Evolutionary conservation across 352 stramenopile species (phyloP), one percentile per base, ranked within the genome.

Genomic region (Pythium chondricola): DNA sequence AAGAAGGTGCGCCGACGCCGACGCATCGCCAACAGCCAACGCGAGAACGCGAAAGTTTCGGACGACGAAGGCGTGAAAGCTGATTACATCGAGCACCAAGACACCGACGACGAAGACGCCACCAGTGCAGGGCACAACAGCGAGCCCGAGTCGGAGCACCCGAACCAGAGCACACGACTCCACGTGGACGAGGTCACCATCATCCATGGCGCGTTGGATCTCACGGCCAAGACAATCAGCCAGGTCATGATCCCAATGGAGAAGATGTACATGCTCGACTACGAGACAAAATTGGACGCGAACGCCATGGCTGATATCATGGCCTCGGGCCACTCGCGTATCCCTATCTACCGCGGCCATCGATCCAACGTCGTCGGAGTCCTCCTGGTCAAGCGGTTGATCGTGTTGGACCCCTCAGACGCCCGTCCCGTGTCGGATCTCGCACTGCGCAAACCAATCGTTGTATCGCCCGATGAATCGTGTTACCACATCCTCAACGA

Each of bases 101-200:
- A 47, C 0, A 21, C 26, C 22, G 22, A 49, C 27, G 22, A 32
- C 7, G 36, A 21, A 4, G 26, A 43, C 16, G 27, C 4, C 17
- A 47, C 26, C 26, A 31, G 7, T 16, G 14, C 17, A 9, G 21
- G 17, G 16, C 14, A 16, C 14, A 35, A 17, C 18, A 11, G 21
- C 13, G 11, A 18, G 2, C 18, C 17, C 13, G 64, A 52, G 20
- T 60, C 55, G 25, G 64, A 76, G 37, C 48, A 72, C 43, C 57
- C 63, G 32, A 58, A 65, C 9, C 61, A 67, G 47, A 65, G 71
- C 22, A 88, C 78, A 2, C 44, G 65, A 13, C 47, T 91, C n/a
- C 65, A 86, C 46, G 71, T 72, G 26, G 85, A 97, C 53, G 90
- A 97, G 65, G 85, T 97, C 2, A 92, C 71, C 2, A 95, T 98